Base-by-base conservation (phyloP, 331 rosid genomes). In the Erythrophleum ivorense region DNA sequence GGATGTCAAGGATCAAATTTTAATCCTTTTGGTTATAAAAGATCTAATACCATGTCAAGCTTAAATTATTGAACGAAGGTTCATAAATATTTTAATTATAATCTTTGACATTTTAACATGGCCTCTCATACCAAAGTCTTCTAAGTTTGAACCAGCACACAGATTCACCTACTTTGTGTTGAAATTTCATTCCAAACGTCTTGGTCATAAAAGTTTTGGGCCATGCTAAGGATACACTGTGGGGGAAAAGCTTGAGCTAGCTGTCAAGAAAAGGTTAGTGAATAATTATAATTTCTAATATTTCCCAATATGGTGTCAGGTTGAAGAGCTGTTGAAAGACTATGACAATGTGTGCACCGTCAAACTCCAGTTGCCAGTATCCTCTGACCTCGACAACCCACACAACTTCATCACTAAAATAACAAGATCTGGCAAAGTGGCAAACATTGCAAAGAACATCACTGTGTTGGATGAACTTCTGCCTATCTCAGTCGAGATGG, bases 401-500 rank as follows among this genome's bases (percentile, higher is more conserved):
- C 91, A 88, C 41, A 92, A 92, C 92, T 88, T 92, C 74, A 87
- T 92, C 81, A 84, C 92, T 0, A 92, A 90, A 85, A 86, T 90
- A 21, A 36, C 88, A 0, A 87, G 87, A 36, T 90, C 88, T 76
- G 79, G 80, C 43, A 88, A 90, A 76, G 91, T 92, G 66, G 92
- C 88, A 6, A 81, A 90, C 80, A 84, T 92, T 87, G 89, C 88
- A 43, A 89, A 78, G 80, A 88, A 88, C 88, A 86, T 88, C 78
- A 87, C 92, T 54, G 81, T 92, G 68, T 84, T 92, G 87, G 97
- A 92, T 46, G 97, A 92, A 76, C 93, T 89, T 49, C 83, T 89
- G 12, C 91, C 90, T 13, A 84, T 91, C 83, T 91, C 96, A 7
- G 71, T 92, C 15, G 90, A 92, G 81, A 92, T 92, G 97, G 97